Evolutionary conservation across 257 asterid species (phyloP).

Genomic region (Solanum sitiens): DNA sequence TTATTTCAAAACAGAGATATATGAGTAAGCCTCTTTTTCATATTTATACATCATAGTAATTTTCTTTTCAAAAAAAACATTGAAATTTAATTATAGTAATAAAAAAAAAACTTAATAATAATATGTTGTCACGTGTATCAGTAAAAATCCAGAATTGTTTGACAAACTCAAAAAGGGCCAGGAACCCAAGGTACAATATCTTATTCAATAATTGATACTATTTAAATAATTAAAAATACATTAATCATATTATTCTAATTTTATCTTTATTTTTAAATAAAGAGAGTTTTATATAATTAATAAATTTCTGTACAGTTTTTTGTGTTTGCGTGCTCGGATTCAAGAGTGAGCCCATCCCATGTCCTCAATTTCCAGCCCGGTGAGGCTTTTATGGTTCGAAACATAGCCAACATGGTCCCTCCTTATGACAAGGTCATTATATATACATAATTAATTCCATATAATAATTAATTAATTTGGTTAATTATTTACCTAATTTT

Average conservation of each 20-base stretch:
- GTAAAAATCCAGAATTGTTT: slow-evolving; percentile 53
- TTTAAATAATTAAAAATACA: too few relatives aligned
- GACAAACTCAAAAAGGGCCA: slow-evolving; percentile 76
- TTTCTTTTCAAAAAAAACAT: background rate
- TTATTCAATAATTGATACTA: background rate
- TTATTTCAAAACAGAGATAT: slow-evolving; percentile 74
- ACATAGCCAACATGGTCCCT: slow-evolving; percentile 61
- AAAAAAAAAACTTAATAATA: background rate
- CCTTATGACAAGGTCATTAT: slow-evolving; percentile 47
- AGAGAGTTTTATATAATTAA: too few relatives aligned
- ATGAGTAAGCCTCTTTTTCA: slow-evolving; percentile 35
- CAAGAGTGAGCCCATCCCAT: slow-evolving; percentile 53
- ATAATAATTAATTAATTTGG: background rate
- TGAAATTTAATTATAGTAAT: background rate
- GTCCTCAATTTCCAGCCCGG: slow-evolving; percentile 49
- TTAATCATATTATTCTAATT: too few relatives aligned
- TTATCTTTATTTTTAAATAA: too few relatives aligned
- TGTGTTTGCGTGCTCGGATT: slow-evolving; percentile 63
- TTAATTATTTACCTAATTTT: background rate
- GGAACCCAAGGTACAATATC: slow-evolving; percentile 56
- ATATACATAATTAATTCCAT: background rate
- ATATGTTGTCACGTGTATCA: slow-evolving; percentile 6
- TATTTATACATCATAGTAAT: background rate
- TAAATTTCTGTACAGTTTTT: slow-evolving; percentile 6
- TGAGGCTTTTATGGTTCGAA: slow-evolving; percentile 51